These are phyloP conservation scores for Canna indica DNA, from an alignment of 176 grass and related monocot species.

Conservation along the genomic window DNA sequence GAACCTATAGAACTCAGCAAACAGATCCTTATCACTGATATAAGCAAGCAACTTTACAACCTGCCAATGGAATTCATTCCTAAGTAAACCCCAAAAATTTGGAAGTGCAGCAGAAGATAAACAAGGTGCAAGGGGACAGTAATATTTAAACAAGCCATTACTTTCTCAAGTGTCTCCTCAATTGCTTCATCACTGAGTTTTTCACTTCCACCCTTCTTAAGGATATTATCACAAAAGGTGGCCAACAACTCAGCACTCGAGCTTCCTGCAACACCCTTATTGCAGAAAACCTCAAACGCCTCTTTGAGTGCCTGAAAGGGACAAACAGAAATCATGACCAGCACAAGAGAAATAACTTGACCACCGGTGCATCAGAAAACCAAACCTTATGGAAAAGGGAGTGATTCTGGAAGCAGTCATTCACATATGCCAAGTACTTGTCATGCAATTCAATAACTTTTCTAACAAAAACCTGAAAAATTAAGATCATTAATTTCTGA, in stretches of 20 bases:
- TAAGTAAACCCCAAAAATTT: background rate
- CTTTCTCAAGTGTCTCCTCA: slow-evolving; percentile 35
- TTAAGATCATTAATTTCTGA: background rate
- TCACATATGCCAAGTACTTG: slow-evolving; percentile 21
- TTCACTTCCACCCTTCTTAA: slow-evolving; percentile 29
- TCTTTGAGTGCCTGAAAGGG: slow-evolving; percentile 24
- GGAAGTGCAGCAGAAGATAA: background rate
- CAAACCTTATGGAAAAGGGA: slow-evolving; percentile 26
- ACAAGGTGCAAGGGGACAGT: background rate
- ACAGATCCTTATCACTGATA: slow-evolving; percentile 38
- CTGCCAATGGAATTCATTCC: slow-evolving; percentile 1
- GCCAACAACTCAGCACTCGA: slow-evolving; percentile 31
- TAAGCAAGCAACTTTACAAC: slow-evolving; percentile 34
- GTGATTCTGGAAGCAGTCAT: slow-evolving; percentile 24
- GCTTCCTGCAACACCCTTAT: slow-evolving; percentile 30
- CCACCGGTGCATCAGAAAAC: background rate
- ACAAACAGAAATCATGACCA: background rate
- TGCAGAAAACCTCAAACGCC: slow-evolving; percentile 35
- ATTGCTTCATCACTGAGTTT: slow-evolving; percentile 37
- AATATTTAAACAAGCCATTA: background rate
- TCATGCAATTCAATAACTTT: slow-evolving; percentile 25
- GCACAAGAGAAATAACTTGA: background rate
- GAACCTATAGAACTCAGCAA: slow-evolving; percentile 45
- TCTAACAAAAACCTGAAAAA: slow-evolving; percentile 20
- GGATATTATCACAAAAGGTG: slow-evolving; percentile 31